phyloP scores from a whole-genome alignment of 805 yeast genomes.

The Dipodascopsis tothii region DNA sequence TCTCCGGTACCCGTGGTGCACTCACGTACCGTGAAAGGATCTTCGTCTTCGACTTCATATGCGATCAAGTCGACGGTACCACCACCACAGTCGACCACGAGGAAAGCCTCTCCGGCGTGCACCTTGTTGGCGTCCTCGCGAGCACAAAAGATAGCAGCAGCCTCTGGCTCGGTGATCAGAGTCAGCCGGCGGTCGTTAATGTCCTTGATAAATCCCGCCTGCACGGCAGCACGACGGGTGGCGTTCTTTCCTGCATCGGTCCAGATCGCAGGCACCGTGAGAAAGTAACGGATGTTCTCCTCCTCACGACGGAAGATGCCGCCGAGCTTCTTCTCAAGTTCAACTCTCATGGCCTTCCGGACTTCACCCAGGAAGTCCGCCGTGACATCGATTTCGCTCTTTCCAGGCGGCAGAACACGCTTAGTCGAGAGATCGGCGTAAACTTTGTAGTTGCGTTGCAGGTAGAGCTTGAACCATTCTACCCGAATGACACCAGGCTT shows the following conservation, averaged over 20 bases:
- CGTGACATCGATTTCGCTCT: slow-evolving; percentile 14
- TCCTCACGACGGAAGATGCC: slow-evolving; percentile 6
- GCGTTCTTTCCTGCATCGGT: slow-evolving; percentile 15
- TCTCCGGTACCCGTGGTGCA: slow-evolving; percentile 19
- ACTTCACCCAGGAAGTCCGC: slow-evolving; percentile 12
- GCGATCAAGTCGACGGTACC: slow-evolving; percentile 22
- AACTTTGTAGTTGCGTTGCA: slow-evolving; percentile 6
- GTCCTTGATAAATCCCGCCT: slow-evolving; percentile 16
- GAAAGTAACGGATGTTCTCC: slow-evolving; percentile 10
- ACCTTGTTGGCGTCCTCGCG: slow-evolving; percentile 7
- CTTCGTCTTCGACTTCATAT: slow-evolving; percentile 17
- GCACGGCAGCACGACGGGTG: slow-evolving; percentile 18
- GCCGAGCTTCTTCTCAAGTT: slow-evolving; percentile 5
- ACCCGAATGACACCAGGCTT: slow-evolving; percentile 12
- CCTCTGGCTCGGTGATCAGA: slow-evolving; percentile 21
- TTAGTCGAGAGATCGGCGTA: slow-evolving; percentile 1
- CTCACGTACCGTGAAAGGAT: slow-evolving; percentile 17
- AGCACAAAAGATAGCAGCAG: slow-evolving; percentile 20
- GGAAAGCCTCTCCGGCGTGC: slow-evolving; percentile 4
- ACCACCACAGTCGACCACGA: slow-evolving; percentile 22
- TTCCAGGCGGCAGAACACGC: slow-evolving; percentile 11
- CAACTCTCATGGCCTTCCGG: slow-evolving; percentile 4
- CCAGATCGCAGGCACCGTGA: slow-evolving; percentile 23
- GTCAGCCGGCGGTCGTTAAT: slow-evolving; percentile 6
- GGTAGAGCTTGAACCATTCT: slow-evolving; percentile 16